Conservation (phyloP, 371 early-diverging fungal species). For the Apophysomyces trapeziformis region DNA sequence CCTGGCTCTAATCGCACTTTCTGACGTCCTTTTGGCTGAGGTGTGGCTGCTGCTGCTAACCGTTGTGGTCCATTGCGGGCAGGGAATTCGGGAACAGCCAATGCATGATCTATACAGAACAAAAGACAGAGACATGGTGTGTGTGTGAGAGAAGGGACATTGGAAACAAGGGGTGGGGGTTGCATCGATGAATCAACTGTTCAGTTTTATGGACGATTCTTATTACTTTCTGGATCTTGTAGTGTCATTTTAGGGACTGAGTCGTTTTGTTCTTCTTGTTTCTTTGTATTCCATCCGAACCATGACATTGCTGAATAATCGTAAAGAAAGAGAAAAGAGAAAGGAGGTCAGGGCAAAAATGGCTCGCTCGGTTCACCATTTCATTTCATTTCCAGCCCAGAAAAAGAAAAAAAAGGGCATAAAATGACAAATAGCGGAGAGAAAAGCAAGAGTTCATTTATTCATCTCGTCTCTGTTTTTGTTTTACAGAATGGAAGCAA, state of each 20-base stretch:
- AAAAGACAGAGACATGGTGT: too few species aligned
- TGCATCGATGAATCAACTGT: too few species aligned
- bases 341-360: neutral
- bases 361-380: neutral
- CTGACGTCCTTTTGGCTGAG: conserved; percentile 59
- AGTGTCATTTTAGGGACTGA: conserved; percentile 18
- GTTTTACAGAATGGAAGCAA: too few species aligned
- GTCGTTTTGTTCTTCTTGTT: neutral
- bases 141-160: too few species aligned
- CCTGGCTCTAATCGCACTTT: conserved; percentile 90
- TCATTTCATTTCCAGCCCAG: neutral
- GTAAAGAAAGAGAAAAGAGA: neutral
- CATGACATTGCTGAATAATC: conserved; percentile 6
- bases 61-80: conserved; percentile 56
- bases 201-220: too few species aligned
- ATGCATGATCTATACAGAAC: conserved; percentile 29
- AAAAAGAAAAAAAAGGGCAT: too few species aligned
- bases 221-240: conserved; percentile 22
- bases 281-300: neutral
- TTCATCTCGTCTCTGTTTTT: too few species aligned
- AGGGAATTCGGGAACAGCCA: conserved; percentile 52
- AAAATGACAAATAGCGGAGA: too few species aligned
- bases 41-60: conserved; percentile 50
- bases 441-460: too few species aligned
- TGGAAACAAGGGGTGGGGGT: too few species aligned